Conservation (phyloP, 805 yeast genomes). For the Candida krabiensis region DNA sequence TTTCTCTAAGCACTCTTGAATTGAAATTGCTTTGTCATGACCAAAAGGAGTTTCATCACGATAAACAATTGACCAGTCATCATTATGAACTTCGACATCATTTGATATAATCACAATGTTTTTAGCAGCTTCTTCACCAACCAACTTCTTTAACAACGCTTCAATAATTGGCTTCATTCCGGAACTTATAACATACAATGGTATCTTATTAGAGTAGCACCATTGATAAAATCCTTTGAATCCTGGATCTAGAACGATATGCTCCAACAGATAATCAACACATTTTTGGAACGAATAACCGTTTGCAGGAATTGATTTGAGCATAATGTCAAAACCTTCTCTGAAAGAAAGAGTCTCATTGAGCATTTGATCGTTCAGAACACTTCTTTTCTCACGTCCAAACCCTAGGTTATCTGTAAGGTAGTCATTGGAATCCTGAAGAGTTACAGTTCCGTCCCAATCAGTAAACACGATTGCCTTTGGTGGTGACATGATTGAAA, state of each 20-base stretch:
- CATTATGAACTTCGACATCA: constrained; percentile 44
- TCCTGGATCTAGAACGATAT: constrained; percentile 85
- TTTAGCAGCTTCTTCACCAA: constrained; percentile 72
- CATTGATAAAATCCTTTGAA: constrained; percentile 79
- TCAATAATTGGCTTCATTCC: constrained; percentile 94
- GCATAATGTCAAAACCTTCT: constrained; percentile 83
- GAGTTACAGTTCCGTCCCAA: constrained; percentile 97
- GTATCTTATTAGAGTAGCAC: constrained; percentile 70
- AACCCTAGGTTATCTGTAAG: constrained; percentile 88
- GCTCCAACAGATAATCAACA: constrained; percentile 61
- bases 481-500: constrained; percentile 13
- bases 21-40: constrained; percentile 89
- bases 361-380: constrained; percentile 69
- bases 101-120: constrained; percentile 82
- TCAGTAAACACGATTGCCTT: constrained; percentile 89
- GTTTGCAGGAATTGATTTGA: constrained; percentile 66
- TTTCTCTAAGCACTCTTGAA: constrained; percentile 46
- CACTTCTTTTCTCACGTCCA: constrained; percentile 66
- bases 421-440: constrained; percentile 92
- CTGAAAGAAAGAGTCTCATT: constrained; percentile 69
- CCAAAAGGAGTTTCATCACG: constrained; percentile 88
- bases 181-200: constrained; percentile 82
- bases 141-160: constrained; percentile 69
- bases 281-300: constrained; percentile 64
- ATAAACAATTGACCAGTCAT: constrained; percentile 83